Evolutionary conservation across 1,284 basidiomycete genomes (phyloP).

Genomic region (Ceratobasidium sp.): DNA sequence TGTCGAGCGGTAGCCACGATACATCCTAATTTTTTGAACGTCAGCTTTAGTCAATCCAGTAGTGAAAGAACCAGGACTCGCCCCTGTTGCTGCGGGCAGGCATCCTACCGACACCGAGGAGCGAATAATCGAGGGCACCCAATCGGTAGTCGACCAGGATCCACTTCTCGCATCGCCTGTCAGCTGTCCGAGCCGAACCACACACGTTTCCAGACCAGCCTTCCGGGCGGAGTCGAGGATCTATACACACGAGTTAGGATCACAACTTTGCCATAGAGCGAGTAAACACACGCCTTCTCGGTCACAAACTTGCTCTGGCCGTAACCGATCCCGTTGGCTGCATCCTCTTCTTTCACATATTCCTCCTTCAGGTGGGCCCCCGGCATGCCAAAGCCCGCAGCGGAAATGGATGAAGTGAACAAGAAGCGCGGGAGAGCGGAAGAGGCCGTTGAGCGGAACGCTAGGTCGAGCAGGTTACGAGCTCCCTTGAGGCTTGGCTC

Average conservation of each 20-base stretch:
- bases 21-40: not conserved
- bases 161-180: constrained; percentile 32
- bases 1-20: constrained; percentile 24
- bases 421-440: constrained; percentile 34
- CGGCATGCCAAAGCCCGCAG: constrained; percentile 8
- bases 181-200: constrained; percentile 39
- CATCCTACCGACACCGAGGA: constrained; percentile 21
- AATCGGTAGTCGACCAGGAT: constrained; percentile 43
- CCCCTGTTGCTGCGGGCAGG: constrained; percentile 1
- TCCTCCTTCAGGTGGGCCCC: constrained; percentile 4
- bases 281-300: too few relatives aligned
- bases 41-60: not conserved
- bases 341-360: not conserved
- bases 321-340: constrained; percentile 42
- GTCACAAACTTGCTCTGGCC: constrained; percentile 47
- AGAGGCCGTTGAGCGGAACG: constrained; percentile 31
- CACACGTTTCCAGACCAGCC: constrained; percentile 15
- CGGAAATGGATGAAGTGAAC: constrained; percentile 44
- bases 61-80: not conserved
- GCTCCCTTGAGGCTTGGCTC: constrained; percentile 46
- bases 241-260: not conserved
- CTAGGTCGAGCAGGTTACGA: constrained; percentile 48
- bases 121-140: constrained; percentile 33
- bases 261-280: not conserved
- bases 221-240: constrained; percentile 18